phyloP scores from a whole-genome alignment of 495 filamentous ascomycete species.

The Cladorrhinum samala region DNA sequence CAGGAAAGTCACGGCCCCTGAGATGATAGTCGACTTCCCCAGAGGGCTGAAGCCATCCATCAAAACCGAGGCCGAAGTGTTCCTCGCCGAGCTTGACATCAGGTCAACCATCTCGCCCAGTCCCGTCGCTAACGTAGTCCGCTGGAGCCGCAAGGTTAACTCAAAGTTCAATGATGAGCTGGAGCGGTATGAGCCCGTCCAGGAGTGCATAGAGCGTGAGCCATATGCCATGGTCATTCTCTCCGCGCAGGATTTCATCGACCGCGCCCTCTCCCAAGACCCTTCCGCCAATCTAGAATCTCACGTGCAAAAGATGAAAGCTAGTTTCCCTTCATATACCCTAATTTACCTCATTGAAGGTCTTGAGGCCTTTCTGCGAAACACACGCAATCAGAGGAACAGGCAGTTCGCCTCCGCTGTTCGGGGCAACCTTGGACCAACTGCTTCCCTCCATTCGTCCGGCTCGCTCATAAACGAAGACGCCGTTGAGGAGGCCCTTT shows the following conservation, averaged over 20 bases:
- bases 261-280: slow-evolving; percentile 43
- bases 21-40: slow-evolving; percentile 82
- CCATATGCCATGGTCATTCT: slow-evolving; percentile 63
- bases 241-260: slow-evolving; percentile 61
- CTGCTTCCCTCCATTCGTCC: slow-evolving; percentile 1
- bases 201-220: slow-evolving; percentile 52
- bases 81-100: slow-evolving; percentile 38
- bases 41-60: slow-evolving; percentile 47
- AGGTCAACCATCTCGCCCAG: slow-evolving; percentile 42
- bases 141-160: slow-evolving; percentile 67
- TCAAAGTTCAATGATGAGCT: slow-evolving; percentile 55
- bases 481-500: slow-evolving; percentile 64
- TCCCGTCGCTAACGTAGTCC: slow-evolving; percentile 53
- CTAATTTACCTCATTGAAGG: slow-evolving; percentile 77
- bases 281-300: slow-evolving; percentile 47
- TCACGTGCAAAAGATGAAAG: slow-evolving; percentile 54
- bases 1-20: slow-evolving; percentile 67
- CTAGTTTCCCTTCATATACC: slow-evolving; percentile 45
- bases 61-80: slow-evolving; percentile 52
- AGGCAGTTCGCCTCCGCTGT: slow-evolving; percentile 62
- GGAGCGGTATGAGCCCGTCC: slow-evolving; percentile 62
- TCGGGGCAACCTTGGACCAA: slow-evolving; percentile 41
- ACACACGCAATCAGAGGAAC: slow-evolving; percentile 62
- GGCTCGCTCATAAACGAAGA: slow-evolving; percentile 57
- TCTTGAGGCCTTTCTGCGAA: slow-evolving; percentile 58